These are phyloP conservation scores for Globisporangium nodosum DNA, from an alignment of 352 stramenopile genomes.

Conservation along the genomic window DNA sequence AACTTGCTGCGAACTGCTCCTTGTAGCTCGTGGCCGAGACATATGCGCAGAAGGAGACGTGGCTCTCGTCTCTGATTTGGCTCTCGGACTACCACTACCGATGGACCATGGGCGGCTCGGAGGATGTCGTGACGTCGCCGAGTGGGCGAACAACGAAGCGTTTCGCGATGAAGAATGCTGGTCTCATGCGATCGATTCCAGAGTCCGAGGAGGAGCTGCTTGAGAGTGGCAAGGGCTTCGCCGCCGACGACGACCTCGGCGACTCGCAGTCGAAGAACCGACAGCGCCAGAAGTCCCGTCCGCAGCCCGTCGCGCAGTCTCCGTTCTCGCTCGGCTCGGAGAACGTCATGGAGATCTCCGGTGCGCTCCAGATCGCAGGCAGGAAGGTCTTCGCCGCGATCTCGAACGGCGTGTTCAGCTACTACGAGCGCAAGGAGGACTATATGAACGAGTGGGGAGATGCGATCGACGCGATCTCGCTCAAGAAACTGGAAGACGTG, in stretches of 20 bases:
- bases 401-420: slow-evolving; percentile 80
- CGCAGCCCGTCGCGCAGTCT: slow-evolving; percentile 12
- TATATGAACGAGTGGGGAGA: slow-evolving; percentile 83
- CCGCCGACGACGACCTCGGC: neutral
- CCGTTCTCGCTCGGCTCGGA: slow-evolving; percentile 16
- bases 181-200: slow-evolving; percentile 40
- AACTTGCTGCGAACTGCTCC: neutral
- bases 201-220: slow-evolving; percentile 32
- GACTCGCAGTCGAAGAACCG: neutral
- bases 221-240: slow-evolving; percentile 1
- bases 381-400: slow-evolving; percentile 70
- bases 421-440: slow-evolving; percentile 80
- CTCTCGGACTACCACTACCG: slow-evolving; percentile 83
- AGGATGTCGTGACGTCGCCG: slow-evolving; percentile 10
- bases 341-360: slow-evolving; percentile 17
- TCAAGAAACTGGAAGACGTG: slow-evolving; percentile 74
- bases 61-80: slow-evolving; percentile 81
- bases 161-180: slow-evolving; percentile 36
- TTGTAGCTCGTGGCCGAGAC: slow-evolving; percentile 60
- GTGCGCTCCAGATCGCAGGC: slow-evolving; percentile 45
- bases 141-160: slow-evolving; percentile 30
- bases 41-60: slow-evolving; percentile 82
- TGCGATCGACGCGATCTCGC: slow-evolving; percentile 71
- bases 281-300: slow-evolving; percentile 5
- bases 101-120: slow-evolving; percentile 10